Conservation (phyloP, 176 grass and related monocot species). For the Oryza glaberrima region DNA sequence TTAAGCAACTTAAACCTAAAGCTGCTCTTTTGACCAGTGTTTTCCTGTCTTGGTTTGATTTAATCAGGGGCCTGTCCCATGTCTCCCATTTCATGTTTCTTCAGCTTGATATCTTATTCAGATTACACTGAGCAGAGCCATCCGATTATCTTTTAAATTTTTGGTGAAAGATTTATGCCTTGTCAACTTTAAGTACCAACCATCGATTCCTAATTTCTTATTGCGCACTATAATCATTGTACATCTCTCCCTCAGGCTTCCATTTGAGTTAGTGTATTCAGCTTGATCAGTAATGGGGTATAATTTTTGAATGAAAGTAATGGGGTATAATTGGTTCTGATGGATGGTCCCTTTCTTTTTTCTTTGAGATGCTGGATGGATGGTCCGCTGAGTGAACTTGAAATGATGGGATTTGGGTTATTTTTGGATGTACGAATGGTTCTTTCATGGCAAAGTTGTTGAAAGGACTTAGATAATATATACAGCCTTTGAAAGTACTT, state of each 20-base stretch:
- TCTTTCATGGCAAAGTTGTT: slow-evolving; percentile 31
- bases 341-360: slow-evolving; percentile 28
- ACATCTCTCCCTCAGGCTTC: slow-evolving; percentile 25
- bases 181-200: slow-evolving; percentile 54
- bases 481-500: background rate
- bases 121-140: background rate
- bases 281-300: slow-evolving; percentile 14
- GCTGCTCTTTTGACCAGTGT: slow-evolving; percentile 34
- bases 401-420: slow-evolving; percentile 34
- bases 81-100: slow-evolving; percentile 39
- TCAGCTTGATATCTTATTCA: slow-evolving; percentile 31
- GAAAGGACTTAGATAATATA: slow-evolving; percentile 40
- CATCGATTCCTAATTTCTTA: slow-evolving; percentile 37
- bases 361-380: background rate
- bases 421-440: slow-evolving; percentile 48
- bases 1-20: slow-evolving; percentile 40
- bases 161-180: slow-evolving; percentile 31
- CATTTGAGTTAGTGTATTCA: slow-evolving; percentile 25
- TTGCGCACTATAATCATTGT: slow-evolving; percentile 50
- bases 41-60: slow-evolving; percentile 37
- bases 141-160: slow-evolving; percentile 1
- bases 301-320: slow-evolving; percentile 6
- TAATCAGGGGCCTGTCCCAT: slow-evolving; percentile 36
- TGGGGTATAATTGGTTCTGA: slow-evolving; percentile 16
- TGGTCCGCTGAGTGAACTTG: slow-evolving; percentile 32